phyloP scores from a whole-genome alignment of 805 yeast genomes.

The Kuraishia hungarica region DNA sequence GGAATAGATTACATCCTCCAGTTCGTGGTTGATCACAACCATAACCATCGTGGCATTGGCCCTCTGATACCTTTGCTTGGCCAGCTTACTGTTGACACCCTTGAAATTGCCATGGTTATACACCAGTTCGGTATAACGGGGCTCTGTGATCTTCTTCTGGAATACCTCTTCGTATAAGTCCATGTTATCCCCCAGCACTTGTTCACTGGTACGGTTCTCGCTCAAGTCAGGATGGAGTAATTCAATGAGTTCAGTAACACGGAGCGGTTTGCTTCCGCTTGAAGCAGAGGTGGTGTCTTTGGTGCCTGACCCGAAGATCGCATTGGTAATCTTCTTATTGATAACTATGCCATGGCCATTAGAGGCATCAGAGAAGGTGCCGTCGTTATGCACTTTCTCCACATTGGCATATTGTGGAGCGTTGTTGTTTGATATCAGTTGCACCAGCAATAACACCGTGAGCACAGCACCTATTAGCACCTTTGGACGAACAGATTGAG shows the following conservation, averaged over 20 bases:
- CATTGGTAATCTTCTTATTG: not conserved
- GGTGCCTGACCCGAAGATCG: not conserved
- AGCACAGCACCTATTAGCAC: not conserved
- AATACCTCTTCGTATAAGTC: slow-evolving; percentile 24
- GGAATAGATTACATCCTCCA: slow-evolving; percentile 40
- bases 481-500: not conserved
- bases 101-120: slow-evolving; percentile 20
- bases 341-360: not conserved
- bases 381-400: too few species aligned
- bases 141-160: slow-evolving; percentile 23
- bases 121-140: slow-evolving; percentile 21
- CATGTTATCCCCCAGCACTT: slow-evolving; percentile 23
- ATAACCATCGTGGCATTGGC: slow-evolving; percentile 75
- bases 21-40: slow-evolving; percentile 69
- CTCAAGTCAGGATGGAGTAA: slow-evolving; percentile 7
- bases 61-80: slow-evolving; percentile 22
- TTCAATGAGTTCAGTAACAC: not conserved
- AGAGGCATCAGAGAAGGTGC: too few species aligned
- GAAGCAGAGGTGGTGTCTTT: too few species aligned
- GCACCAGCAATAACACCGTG: not conserved
- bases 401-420: too few species aligned
- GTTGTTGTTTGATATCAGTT: not conserved
- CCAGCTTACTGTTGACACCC: slow-evolving; percentile 16
- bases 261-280: too few species aligned
- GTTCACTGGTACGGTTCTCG: slow-evolving; percentile 15